Conservation (phyloP, 352 stramenopile species). For the Pythium scleroteichum region DNA sequence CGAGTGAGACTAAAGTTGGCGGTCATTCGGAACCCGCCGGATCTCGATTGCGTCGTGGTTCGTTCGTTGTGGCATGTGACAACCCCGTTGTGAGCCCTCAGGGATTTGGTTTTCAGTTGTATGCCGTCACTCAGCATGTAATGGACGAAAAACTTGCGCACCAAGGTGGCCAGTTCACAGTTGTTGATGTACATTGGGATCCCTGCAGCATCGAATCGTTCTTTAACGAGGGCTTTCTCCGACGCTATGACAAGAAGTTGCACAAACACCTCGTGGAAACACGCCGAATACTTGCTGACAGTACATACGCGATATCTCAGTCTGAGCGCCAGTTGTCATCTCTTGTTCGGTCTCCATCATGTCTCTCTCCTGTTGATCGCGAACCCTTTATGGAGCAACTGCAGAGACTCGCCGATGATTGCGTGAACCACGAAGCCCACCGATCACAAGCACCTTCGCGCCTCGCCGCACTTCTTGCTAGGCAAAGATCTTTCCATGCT, state of each 20-base stretch:
- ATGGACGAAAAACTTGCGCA: slow-evolving; percentile 4
- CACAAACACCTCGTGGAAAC: slow-evolving; percentile 24
- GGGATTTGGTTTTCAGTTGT: slow-evolving; percentile 45
- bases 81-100: not conserved
- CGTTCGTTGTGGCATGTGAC: not conserved
- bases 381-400: slow-evolving; percentile 18
- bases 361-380: not conserved
- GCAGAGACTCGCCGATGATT: slow-evolving; percentile 2
- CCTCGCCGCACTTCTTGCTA: not conserved
- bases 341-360: slow-evolving; percentile 9
- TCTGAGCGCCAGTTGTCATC: slow-evolving; percentile 9
- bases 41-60: slow-evolving; percentile 3
- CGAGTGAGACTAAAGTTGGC: not conserved
- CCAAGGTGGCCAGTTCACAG: slow-evolving; percentile 13
- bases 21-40: not conserved
- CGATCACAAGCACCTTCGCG: not conserved
- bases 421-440: not conserved
- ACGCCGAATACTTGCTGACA: slow-evolving; percentile 12
- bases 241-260: slow-evolving; percentile 13
- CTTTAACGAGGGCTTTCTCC: slow-evolving; percentile 30
- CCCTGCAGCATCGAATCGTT: slow-evolving; percentile 18
- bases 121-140: slow-evolving; percentile 32
- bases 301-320: slow-evolving; percentile 1
- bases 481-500: not conserved
- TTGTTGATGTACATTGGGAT: slow-evolving; percentile 27